Percentiles rank a stretch among this genome's conserved stretches.
These are phyloP conservation scores for Forsythia viridissima DNA, from an alignment of 257 asterid species.

Conservation along the genomic window DNA sequence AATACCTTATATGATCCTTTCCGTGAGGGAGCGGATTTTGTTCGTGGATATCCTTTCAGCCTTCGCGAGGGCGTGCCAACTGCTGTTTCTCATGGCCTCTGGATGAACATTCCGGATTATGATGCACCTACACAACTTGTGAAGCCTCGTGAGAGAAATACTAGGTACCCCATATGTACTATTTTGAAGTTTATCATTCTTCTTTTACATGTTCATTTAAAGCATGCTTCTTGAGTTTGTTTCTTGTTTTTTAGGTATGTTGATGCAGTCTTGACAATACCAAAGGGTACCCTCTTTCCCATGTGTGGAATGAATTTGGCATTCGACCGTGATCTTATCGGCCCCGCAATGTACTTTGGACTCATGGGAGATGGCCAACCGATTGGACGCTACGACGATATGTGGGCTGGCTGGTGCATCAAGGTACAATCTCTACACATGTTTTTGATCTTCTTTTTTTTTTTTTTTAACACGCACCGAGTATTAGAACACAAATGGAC, in stretches of 20 bases:
- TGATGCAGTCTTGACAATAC: constrained; percentile 86
- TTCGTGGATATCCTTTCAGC: constrained; percentile 95
- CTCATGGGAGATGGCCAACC: constrained; percentile 99
- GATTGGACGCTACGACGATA: constrained; percentile 90
- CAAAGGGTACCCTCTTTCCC: constrained; percentile 89
- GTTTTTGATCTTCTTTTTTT: not conserved
- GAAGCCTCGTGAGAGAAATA: constrained; percentile 84
- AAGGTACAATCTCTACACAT: constrained; percentile 44
- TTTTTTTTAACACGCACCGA: no score
- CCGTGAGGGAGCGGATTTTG: constrained; percentile 81
- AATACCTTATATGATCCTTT: constrained; percentile 89
- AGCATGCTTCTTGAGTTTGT: not conserved
- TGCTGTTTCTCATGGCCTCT: constrained; percentile 88
- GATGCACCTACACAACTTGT: constrained; percentile 99
- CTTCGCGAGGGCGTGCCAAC: constrained; percentile 87
- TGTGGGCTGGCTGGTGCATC: constrained; percentile 99
- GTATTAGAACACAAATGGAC: no score
- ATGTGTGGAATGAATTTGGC: constrained; percentile 96
- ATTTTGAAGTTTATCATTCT: not conserved
- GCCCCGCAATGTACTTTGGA: constrained; percentile 94
- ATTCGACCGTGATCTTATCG: constrained; percentile 86
- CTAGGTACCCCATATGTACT: constrained; percentile 38
- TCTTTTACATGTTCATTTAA: not conserved
- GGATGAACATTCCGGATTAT: constrained; percentile 93
- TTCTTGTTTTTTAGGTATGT: constrained; percentile 50